Evolutionary conservation across 1,139 yeast genomes (phyloP), one percentile per base, ranked within the genome.

Genomic region (Debaryomyces coudertii): DNA sequence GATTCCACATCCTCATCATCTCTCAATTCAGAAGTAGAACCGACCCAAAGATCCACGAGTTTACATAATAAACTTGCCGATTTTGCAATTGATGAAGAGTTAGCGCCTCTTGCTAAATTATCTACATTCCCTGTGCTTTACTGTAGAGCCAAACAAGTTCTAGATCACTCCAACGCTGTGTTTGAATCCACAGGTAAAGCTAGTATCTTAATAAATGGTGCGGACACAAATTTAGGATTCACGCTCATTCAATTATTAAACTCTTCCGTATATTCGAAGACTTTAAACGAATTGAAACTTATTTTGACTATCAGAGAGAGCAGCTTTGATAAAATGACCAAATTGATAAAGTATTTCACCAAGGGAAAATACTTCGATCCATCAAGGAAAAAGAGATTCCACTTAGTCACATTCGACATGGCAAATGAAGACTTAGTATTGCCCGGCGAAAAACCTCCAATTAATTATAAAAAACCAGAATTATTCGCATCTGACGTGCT

Each of bases 121-220:
- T 48, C 68, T 2, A 40, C 65, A 0, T 68, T 72, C 41, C 73
- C 76, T 0, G 62, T 69, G n/a, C 58, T 66, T 20, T 75, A 67
- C 48, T 69, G 73, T 48, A 62, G 73, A 37, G 72, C 77, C 35
- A 70, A 69, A 47, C 76, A 71, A 48, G 67, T 69, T 2, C 63
- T 73, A 31, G 53, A 60, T 22, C 64, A 68, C 47, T 57, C 67
- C 37, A 55, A 61, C 34, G 22, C 46, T 1, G 35, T 42, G 3
- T 52, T 61, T 23, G 30, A 44, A 1, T 36, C 43, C 8, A 46
- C 53, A 15, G 45, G 56, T 22, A 48, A 52, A 33, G 63, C 66
- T 9, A 69, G 63, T 40, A 55, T 75, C 7, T 57, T 75, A 39
- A 70, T 75, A 44, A 73, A 75, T 53, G 80, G 80, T 9, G 80